phyloP scores from a whole-genome alignment of 192 early-diverging fungal species.

The Gonapodya prolifera region DNA sequence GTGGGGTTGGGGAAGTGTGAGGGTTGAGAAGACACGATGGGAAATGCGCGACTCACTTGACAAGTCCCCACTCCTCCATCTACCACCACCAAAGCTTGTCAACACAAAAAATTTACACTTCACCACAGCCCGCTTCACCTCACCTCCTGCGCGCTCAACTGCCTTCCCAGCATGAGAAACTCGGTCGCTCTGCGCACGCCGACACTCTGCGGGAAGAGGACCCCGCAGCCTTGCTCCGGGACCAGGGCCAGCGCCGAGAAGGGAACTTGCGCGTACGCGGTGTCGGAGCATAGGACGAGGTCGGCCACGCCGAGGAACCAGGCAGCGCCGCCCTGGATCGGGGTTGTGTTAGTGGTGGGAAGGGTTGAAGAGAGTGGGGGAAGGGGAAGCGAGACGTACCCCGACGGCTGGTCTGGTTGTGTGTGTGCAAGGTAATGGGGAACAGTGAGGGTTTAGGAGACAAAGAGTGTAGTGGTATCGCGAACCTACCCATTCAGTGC shows the following conservation, averaged over 20 bases:
- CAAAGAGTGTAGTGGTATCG: background rate
- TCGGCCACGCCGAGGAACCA: slow-evolving; percentile 3
- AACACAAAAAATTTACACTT: too few relatives aligned
- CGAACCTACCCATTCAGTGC: background rate
- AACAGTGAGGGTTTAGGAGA: background rate
- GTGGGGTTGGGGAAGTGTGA: background rate
- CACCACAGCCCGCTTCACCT: background rate
- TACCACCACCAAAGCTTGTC: too few relatives aligned
- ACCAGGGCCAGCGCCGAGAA: slow-evolving; percentile 1
- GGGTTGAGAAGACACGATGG: background rate
- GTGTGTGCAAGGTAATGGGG: background rate
- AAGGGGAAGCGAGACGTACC: background rate
- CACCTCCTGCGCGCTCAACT: background rate
- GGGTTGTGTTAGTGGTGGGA: too few relatives aligned
- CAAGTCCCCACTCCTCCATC: background rate
- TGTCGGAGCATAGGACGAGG: background rate
- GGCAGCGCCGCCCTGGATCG: background rate
- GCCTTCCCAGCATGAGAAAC: background rate
- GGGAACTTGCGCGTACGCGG: background rate
- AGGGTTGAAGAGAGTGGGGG: too few relatives aligned
- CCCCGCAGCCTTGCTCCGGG: background rate
- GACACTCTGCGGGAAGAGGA: background rate
- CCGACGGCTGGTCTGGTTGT: background rate
- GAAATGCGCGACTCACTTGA: background rate
- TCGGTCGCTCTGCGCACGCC: background rate